Evolutionary conservation across 306 rosid genomes (phyloP), one percentile per base, ranked within the genome.

Genomic region (Sesbania bispinosa): DNA sequence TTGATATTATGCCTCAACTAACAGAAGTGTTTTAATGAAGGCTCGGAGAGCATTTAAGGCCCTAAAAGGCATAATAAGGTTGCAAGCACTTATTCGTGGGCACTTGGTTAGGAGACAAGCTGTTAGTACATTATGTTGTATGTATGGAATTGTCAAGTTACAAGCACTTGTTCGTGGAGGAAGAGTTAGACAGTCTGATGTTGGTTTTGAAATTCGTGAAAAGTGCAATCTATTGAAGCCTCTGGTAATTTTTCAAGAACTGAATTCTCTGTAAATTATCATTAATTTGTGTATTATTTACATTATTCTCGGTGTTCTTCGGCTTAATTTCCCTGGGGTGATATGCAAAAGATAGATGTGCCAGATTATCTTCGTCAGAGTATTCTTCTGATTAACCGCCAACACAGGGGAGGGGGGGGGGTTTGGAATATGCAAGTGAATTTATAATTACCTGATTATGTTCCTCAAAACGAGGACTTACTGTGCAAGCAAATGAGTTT

Each of bases 11-110:
- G 72, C 38, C 69, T 75, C 59, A 42, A 63, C 81, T 77, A 82
- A 82, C 52, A 53, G 68, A 64, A 83, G 46, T 71, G 32, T 80
- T 77, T 52, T 55, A 81, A 79, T 86, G 90, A 85, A 95, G 99
- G 99, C 99, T 75, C 96, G 99, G 65, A 86, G 99, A 11, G 99
- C 99, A 67, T 92, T 91, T 74, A 74, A 88, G 84, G 96, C 99
- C 50, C 87, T 95, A 58, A 95, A 89, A 88, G 99, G 99, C 82
- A 95, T 95, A 75, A 95, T 95, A 82, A 89, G 99, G 86, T 77
- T 95, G 87, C 99, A 95, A 83, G 99, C 99, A 13, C 99, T 95
- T 69, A 95, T 95, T 72, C 97, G 99, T 32, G 99, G 99, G 60
- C 99, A 95, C 89, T 74, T 95, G 81, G 99, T 89, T 63, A 80